These are phyloP conservation scores for Termitomyces sp. DNA, from an alignment of 1,284 basidiomycete species.

Conservation along the genomic window DNA sequence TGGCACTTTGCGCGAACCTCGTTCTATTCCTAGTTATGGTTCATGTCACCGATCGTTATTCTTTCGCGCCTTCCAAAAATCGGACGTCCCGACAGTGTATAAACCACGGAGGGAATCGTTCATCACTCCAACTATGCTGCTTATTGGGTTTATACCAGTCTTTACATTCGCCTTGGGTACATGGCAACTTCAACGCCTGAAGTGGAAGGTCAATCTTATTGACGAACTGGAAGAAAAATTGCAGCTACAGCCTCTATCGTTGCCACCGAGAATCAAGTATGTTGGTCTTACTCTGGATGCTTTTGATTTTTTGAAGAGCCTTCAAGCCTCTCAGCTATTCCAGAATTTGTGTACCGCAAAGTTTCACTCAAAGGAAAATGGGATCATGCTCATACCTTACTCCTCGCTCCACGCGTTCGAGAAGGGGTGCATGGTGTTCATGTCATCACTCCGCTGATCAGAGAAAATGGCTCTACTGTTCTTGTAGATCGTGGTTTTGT, in stretches of 20 bases:
- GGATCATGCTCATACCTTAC: slow-evolving; percentile 73
- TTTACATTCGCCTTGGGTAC: slow-evolving; percentile 90
- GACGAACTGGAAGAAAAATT: slow-evolving; percentile 94
- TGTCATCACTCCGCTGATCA: slow-evolving; percentile 79
- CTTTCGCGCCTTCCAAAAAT: slow-evolving; percentile 6
- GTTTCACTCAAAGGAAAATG: slow-evolving; percentile 77
- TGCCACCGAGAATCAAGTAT: slow-evolving; percentile 89
- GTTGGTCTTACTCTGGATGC: slow-evolving; percentile 25
- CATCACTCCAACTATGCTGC: slow-evolving; percentile 68
- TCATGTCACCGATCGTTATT: slow-evolving; percentile 3
- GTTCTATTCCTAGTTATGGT: slow-evolving; percentile 4
- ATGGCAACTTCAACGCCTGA: slow-evolving; percentile 89
- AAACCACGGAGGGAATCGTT: slow-evolving; percentile 52
- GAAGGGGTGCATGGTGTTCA: slow-evolving; percentile 88
- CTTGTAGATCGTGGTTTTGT: slow-evolving; percentile 94
- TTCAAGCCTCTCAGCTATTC: slow-evolving; percentile 60
- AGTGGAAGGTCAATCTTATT: slow-evolving; percentile 95
- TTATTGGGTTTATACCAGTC: slow-evolving; percentile 85
- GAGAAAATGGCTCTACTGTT: slow-evolving; percentile 73
- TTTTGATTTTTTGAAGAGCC: slow-evolving; percentile 11
- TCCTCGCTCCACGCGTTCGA: slow-evolving; percentile 82
- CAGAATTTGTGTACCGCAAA: slow-evolving; percentile 85
- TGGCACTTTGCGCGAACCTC: slow-evolving; percentile 1
- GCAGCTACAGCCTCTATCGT: slow-evolving; percentile 68
- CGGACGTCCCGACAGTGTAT: slow-evolving; percentile 42